A percentile compares a stretch with the other conserved stretches of the same genome.
Evolutionary conservation across 306 rosid genomes (phyloP).

Genomic region (Spatholobus suberectus): DNA sequence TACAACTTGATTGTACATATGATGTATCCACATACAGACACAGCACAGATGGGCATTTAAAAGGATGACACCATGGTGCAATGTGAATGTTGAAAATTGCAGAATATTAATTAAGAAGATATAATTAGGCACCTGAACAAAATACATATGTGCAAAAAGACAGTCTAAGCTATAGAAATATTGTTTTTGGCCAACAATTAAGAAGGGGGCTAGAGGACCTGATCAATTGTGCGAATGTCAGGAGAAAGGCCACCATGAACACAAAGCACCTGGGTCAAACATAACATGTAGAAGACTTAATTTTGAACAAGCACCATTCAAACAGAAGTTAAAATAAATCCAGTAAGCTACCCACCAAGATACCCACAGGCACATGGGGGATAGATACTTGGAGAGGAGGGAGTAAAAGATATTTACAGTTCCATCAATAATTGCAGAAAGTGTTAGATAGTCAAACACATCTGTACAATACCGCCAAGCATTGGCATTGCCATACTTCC

Average conservation of each 20-base stretch:
- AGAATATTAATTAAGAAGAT: neutral
- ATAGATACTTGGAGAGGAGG: conserved; percentile 8
- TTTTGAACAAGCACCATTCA: conserved; percentile 21
- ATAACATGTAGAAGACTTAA: conserved; percentile 25
- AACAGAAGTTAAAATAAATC: neutral
- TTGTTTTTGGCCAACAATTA: neutral
- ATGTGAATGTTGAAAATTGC: neutral
- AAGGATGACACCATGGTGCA: conserved; percentile 9
- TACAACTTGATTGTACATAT: neutral
- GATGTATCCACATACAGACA: conserved; percentile 10
- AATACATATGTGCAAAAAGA: neutral
- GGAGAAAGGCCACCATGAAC: conserved; percentile 75
- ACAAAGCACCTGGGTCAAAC: conserved; percentile 70
- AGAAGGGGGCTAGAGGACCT: conserved; percentile 58
- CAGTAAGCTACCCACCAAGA: conserved; percentile 3
- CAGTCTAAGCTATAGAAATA: neutral
- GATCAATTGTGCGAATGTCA: conserved; percentile 90
- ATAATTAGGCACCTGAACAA: neutral
- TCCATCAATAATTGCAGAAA: conserved; percentile 94
- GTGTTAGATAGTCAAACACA: conserved; percentile 93
- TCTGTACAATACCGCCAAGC: conserved; percentile 99
- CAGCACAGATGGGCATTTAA: neutral
- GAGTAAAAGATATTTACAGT: conserved; percentile 64
- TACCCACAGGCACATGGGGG: neutral
- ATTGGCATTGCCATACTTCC: conserved; percentile 96